Base-by-base conservation (phyloP, 2,329 filamentous ascomycete species). In the Claviceps sp. region DNA sequence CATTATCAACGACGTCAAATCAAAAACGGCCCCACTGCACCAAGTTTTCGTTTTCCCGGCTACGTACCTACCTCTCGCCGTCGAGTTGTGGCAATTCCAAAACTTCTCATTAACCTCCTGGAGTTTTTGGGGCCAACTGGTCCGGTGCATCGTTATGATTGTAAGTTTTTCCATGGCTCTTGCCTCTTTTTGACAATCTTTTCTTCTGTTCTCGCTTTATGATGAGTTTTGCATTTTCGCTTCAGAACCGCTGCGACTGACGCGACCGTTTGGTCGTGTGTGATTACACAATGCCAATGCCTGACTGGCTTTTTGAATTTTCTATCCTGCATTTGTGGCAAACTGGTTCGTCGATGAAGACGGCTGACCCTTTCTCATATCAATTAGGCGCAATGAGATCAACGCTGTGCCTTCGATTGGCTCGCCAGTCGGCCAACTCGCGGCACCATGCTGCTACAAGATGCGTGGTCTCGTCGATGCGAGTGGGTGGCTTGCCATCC, bases 241-340 rank as follows among this genome's bases (percentile, higher is more conserved):
- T 70, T 71, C 68, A 73, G 71, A 72, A 73, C 71, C 71, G 71
- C 71, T 73, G 71, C 71, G 70, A 70, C 70, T 72, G 69, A 73
- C 67, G 64, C 68, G 65, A 68, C 43, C 43, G 65, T 66, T 61
- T 65, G 65, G 59, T 67, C 68, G 69, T 67, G 68, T 44, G 57
- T 71, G 71, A 72, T 69, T 63, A 66, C 52, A 70, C 63, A 59
- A 62, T 66, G 68, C 70, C 62, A 64, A 62, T 60, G 38, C 60
- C 69, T 72, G 69, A 71, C 54, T 50, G 37, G 6, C 24, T 1
- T 22, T n/a, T 24, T 36, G 22, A 8, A 6, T 46, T 42, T 46
- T 11, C 5, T 26, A 8, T 30, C 47, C 52, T 53, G 30, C 52
- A 30, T 50, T 50, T 41, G 48, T 45, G 24, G 30, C 37, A 40